Evolutionary conservation across 2,329 filamentous ascomycete genomes (phyloP), one percentile per base, ranked within the genome.

Genomic region (Calonectria montana): DNA sequence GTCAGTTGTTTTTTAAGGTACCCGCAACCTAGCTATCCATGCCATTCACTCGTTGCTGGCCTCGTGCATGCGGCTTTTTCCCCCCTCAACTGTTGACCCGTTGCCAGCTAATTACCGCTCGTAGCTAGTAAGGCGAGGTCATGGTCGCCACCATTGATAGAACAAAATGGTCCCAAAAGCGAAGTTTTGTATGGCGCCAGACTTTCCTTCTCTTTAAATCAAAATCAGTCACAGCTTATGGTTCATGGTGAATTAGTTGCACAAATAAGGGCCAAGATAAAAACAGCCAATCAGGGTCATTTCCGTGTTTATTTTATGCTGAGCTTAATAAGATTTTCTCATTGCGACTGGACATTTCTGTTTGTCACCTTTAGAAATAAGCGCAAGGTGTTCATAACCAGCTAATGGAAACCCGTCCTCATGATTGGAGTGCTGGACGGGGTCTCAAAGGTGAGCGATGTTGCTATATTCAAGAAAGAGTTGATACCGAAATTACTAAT

Each of bases 41-140:
- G 45, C 55, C 43, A 48, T 50, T 29, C 48, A 25, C 29, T 65
- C 31, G 62, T 57, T 43, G 39, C 65, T 67, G 43, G 61, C 50
- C 67, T 57, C 61, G 68, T 70, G 68, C 63, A 62, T 70, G 68
- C 55, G 68, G 63, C 68, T 70, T 70, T 70, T 70, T 65, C 13
- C 13, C 27, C 47, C 37, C 9, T 25, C 25, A 15, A 8, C 25
- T 41, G 37, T 35, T 61, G 37, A 37, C 47, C 31, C 12, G 55
- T 12, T 41, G 25, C 37, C 62, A 53, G 55, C 39, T 53, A 37
- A 29, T 45, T 41, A 31, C 57, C 53, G 23, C 39, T 62, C 45
- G 39, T 43, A 29, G 57, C 57, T 62, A 41, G 57, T 39, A 45
- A 41, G 43, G 15, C 39, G 23, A 45, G 37, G 45, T 27, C 57